These are phyloP conservation scores for Trichoderma aggressivum DNA, from an alignment of 2,329 filamentous ascomycete genomes.

Conservation along the genomic window DNA sequence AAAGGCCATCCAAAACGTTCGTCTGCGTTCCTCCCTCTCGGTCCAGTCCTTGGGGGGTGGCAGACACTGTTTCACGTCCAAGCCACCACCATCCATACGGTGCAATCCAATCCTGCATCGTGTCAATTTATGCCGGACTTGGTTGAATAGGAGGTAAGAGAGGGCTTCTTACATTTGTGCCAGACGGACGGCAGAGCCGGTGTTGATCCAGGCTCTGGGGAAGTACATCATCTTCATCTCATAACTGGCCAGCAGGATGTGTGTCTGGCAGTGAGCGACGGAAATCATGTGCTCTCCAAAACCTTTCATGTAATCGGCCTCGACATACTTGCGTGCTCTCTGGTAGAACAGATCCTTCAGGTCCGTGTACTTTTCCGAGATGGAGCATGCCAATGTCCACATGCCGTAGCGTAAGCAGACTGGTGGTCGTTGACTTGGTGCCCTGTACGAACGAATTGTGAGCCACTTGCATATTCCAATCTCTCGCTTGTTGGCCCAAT, in stretches of 20 bases:
- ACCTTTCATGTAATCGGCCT: slow-evolving; percentile 85
- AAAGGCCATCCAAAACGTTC: slow-evolving; percentile 95
- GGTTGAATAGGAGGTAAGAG: background rate
- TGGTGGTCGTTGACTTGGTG: slow-evolving; percentile 81
- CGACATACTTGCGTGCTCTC: slow-evolving; percentile 82
- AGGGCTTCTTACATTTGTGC: slow-evolving; percentile 66
- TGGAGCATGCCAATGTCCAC: slow-evolving; percentile 88
- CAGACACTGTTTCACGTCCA: slow-evolving; percentile 92
- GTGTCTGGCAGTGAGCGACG: slow-evolving; percentile 80
- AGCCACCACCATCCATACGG: slow-evolving; percentile 72
- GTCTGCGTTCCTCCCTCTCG: slow-evolving; percentile 82
- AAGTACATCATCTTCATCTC: slow-evolving; percentile 99
- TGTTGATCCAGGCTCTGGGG: slow-evolving; percentile 90
- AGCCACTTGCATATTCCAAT: background rate
- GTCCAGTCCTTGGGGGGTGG: slow-evolving; percentile 88
- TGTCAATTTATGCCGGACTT: background rate
- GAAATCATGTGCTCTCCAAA: slow-evolving; percentile 88
- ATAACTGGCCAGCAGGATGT: slow-evolving; percentile 74
- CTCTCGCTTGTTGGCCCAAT: background rate
- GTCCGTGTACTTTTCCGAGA: slow-evolving; percentile 74
- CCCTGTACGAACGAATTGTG: slow-evolving; percentile 40
- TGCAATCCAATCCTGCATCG: slow-evolving; percentile 79
- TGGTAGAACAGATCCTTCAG: slow-evolving; percentile 88
- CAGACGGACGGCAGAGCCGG: slow-evolving; percentile 75
- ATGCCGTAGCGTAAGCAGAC: slow-evolving; percentile 89